Evolutionary conservation across 768 basidiomycete genomes (phyloP), one percentile per base, ranked within the genome.

Genomic region (Amanita inopinata): DNA sequence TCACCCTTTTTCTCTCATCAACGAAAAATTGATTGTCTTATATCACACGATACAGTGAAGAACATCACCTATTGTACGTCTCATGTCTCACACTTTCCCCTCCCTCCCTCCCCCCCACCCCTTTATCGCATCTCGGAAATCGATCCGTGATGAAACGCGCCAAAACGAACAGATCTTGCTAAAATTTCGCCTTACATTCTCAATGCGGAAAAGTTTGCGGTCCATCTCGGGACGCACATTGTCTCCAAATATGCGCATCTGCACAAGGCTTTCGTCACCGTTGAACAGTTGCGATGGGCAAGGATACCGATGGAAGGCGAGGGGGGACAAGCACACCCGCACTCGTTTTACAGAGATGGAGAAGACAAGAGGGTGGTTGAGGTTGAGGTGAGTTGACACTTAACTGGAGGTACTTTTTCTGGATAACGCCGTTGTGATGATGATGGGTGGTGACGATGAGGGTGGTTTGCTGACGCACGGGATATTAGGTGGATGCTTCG

Each of bases 171-270:
- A 87, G 85, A 84, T 51, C 63, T 93, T 14, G 89, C 93, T 19
- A 98, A 97, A 62, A 73, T 78, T 9, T 94, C 92, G 0, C 89
- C 91, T 3, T 73, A 96, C 53, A 74, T 96, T 45, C 76, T 96
- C 34, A 67, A 71, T 32, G 81, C 91, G 0, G 88, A 92, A 53
- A 71, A 75, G 38, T 97, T 97, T 54, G 93, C 85, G 0, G 67
- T 94, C 6, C 89, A 98, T 52, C 67, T 98, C 7, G 92, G 76
- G 1, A 76, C 82, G 0, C 83, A 91, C 62, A 67, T 96, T 31
- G 78, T 92, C 18, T 76, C 76, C 14, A 84, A 78, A 47, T 93
- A 94, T 53, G 62, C 71, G 0, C 90, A 92, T 51, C 71, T 92
- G 51, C 59, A 67, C 53, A 83, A 81, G 52, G 75, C 78, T 0